Evolutionary conservation across 495 filamentous ascomycete species (phyloP).

Genomic region (Penicillium malachiteum): DNA sequence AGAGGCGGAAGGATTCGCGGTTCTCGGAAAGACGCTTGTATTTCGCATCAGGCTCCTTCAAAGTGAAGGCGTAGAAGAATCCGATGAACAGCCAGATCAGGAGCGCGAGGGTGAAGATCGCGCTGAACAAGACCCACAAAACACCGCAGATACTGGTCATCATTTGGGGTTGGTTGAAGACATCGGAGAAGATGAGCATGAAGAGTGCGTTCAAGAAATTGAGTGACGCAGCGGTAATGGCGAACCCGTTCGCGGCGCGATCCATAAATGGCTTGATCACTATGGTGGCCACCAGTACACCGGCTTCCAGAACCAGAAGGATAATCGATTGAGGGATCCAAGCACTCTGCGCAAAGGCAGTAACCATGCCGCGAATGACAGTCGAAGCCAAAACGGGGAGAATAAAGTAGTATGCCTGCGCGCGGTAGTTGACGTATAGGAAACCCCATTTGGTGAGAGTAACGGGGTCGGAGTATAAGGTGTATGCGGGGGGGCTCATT

Average conservation of each 20-base stretch:
- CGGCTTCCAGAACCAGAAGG: slow-evolving; percentile 79
- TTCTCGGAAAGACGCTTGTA: slow-evolving; percentile 96
- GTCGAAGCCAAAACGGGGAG: slow-evolving; percentile 76
- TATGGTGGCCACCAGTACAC: slow-evolving; percentile 70
- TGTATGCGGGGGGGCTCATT: slow-evolving; percentile 96
- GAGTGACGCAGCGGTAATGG: slow-evolving; percentile 81
- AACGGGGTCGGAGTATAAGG: slow-evolving; percentile 90
- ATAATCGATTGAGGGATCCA: slow-evolving; percentile 77
- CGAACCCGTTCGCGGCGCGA: slow-evolving; percentile 94
- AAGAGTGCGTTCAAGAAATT: slow-evolving; percentile 91
- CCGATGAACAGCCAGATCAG: slow-evolving; percentile 84
- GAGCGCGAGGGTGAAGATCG: slow-evolving; percentile 81
- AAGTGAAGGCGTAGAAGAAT: slow-evolving; percentile 75
- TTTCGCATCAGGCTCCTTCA: slow-evolving; percentile 90
- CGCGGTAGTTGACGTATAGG: slow-evolving; percentile 94
- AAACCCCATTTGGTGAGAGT: slow-evolving; percentile 98
- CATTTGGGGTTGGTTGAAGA: slow-evolving; percentile 78
- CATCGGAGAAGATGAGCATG: slow-evolving; percentile 73
- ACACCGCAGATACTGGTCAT: slow-evolving; percentile 92
- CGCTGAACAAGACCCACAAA: slow-evolving; percentile 89
- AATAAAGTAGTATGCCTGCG: slow-evolving; percentile 94
- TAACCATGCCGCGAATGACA: slow-evolving; percentile 83
- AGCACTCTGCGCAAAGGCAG: slow-evolving; percentile 72
- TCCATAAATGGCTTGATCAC: slow-evolving; percentile 95
- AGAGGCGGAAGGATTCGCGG: slow-evolving; percentile 95